Base-by-base conservation (phyloP, 805 yeast genomes). In the Hanseniaspora singularis region DNA sequence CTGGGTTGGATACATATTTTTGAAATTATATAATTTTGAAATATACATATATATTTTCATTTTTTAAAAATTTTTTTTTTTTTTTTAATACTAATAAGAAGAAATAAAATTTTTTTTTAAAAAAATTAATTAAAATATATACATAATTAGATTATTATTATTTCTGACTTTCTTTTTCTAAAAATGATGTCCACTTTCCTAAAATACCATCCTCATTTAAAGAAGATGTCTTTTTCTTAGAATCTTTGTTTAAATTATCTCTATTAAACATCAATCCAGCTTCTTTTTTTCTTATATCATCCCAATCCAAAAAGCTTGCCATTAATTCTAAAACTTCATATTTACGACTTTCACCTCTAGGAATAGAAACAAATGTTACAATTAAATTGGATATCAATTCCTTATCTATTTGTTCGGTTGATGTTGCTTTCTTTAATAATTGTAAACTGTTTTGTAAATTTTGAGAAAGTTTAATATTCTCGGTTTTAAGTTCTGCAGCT, bases 371-470 rank as follows among this genome's bases (percentile, higher is more conserved):
- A 63, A 88, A 92, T 47, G 92, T 84, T 15, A 92, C 72, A 42
- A 92, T 66, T 51, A 92, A 69, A 60, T 92, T 92, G 2, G 96
- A 81, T 4, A 92, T 77, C 51, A 92, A 73, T 60, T 88, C 95
- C 58, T 81, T 80, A 61, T 89, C 97, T 1, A 89, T 86, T 8
- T 80, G 72, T 41, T 79, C 83, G 7, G 86, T 76, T 32, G 77
- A 76, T 33, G 83, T 76, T 44, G 80, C 82, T 57, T 79, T 79
- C 55, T 87, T 85, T 50, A 92, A 73, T 71, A 89, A 69, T 22
- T 85, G 76, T 51, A 89, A 65, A 1, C 97, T 94, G 57, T 92
- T 89, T n/a, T 95, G 87, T 46, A 92, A 66, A 64, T 92, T 97
- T 59, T 92, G 98, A 60, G 92, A 92, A 49, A 89, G 66, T 22